phyloP scores from a whole-genome alignment of 2,329 filamentous ascomycete species.

The Tolypocladium cylindrosporum region DNA sequence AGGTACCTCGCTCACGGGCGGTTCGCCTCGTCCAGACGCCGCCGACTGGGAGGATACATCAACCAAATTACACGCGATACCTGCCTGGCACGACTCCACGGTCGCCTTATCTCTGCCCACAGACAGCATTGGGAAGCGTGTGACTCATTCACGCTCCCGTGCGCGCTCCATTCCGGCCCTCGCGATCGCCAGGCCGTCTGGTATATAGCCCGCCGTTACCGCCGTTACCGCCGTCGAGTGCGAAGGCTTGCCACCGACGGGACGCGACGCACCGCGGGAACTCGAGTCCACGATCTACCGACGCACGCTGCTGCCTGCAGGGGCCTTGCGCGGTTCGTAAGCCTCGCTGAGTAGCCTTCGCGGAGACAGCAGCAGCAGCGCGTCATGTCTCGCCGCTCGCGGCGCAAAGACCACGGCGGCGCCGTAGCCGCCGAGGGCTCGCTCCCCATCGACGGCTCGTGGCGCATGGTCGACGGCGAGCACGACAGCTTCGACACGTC shows the following conservation, averaged over 20 bases:
- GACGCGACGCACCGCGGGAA: not conserved
- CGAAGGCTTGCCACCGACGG: not conserved
- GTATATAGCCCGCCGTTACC: not conserved
- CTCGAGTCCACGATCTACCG: not conserved
- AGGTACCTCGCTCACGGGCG: not conserved
- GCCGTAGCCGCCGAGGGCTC: conserved; percentile 11
- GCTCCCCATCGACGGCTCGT: conserved; percentile 42
- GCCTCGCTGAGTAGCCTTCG: not conserved
- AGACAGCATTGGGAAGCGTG: not conserved
- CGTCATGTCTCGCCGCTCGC: conserved; percentile 2
- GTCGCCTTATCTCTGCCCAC: not conserved
- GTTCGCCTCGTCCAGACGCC: not conserved
- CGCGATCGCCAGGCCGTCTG: not conserved
- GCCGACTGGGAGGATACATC: not conserved
- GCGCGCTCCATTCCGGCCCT: not conserved
- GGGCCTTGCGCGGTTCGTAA: no score
- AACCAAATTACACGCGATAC: not conserved
- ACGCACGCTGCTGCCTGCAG: not conserved
- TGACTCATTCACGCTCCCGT: not conserved
- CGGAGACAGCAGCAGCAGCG: not conserved
- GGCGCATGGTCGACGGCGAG: conserved; percentile 52
- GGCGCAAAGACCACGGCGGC: not conserved
- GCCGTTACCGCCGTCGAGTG: no score
- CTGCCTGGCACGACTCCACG: not conserved
- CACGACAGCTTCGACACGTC: conserved; percentile 51